Base-by-base conservation (phyloP, 768 basidiomycete species). In the Lyophyllum semitale region DNA sequence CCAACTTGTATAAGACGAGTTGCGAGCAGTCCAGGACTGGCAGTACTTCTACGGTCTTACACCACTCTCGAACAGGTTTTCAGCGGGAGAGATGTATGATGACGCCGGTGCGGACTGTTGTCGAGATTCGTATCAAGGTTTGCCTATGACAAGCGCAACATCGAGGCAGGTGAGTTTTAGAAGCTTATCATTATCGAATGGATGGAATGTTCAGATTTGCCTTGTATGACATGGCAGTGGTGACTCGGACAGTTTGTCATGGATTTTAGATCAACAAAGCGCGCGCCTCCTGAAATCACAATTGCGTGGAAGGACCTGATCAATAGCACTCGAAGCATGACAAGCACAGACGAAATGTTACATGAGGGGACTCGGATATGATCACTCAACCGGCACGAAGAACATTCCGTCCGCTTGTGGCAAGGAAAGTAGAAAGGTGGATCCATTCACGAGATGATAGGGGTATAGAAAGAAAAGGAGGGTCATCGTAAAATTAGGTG, bases 1-100 rank as follows among this genome's bases (percentile, higher is more conserved):
- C 45, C 22, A 51, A 26, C 4, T 38, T 18, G 13, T 48, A 48
- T 11, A 51, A 42, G 3, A 57, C 22, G 23, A 57, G 38, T 18
- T 47, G 48, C 12, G 59, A 49, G 18, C 51, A 32, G 43, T 57
- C 53, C 22, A 57, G 40, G 27, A 54, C 35, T 8, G 51, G 18
- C 1, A 60, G 40, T 17, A 57, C n/a, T 25, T 23, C 43, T 33
- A 15, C 20, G 12, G 18, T 25, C 59, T 55, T n/a, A 51, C 48
- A 32, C 57, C 48, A 17, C 33, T 47, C 33, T 47, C 20, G 26
- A 60, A 60, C 4, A 32, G 52, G 2, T 37, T 13, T 29, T 58
- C 59, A 46, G 37, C n/a, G 38, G 18, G 8, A 22, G 15, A 40
- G 20, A 43, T 45, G 23, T n/a, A n/a, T n/a, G 23, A 35, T 32